Evolutionary conservation across 129 eudicot genomes (phyloP).

Genomic region (Erigeron canadensis): DNA sequence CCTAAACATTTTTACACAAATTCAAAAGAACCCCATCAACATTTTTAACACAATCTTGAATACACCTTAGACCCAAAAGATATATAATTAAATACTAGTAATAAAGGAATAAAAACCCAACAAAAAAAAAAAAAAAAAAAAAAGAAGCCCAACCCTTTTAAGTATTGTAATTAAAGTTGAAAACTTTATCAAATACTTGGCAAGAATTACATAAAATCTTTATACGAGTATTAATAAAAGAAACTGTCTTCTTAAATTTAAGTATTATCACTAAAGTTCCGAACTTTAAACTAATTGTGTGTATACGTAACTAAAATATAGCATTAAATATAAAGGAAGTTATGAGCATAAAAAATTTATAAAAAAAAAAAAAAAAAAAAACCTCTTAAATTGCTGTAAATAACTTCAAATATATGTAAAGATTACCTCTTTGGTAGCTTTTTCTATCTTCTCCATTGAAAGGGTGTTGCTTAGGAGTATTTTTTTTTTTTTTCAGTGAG

Average conservation of each 20-base stretch:
- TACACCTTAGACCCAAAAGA: no score
- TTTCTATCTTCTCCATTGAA: slow-evolving; percentile 40
- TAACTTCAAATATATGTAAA: not conserved
- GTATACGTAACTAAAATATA: no score
- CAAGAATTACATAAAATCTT: not conserved
- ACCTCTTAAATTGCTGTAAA: not conserved
- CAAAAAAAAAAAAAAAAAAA: no score
- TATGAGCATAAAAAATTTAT: not conserved
- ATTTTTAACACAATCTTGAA: not conserved
- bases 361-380: not conserved
- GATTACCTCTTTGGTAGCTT: slow-evolving; percentile 30
- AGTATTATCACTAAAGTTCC: no score
- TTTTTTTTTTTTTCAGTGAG: no score
- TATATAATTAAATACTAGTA: no score
- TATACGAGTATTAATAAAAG: not conserved
- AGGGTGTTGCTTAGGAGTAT: not conserved
- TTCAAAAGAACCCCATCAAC: slow-evolving; percentile 11
- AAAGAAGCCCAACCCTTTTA: not conserved
- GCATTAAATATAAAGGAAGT: not conserved
- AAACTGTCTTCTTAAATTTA: no score
- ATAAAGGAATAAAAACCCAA: no score
- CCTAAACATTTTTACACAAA: slow-evolving; percentile 36
- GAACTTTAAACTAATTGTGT: no score
- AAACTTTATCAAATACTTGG: slow-evolving; percentile 1
- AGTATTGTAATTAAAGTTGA: not conserved